These are phyloP conservation scores for Acer saccharum DNA, from an alignment of 345 rosid genomes.

Conservation along the genomic window DNA sequence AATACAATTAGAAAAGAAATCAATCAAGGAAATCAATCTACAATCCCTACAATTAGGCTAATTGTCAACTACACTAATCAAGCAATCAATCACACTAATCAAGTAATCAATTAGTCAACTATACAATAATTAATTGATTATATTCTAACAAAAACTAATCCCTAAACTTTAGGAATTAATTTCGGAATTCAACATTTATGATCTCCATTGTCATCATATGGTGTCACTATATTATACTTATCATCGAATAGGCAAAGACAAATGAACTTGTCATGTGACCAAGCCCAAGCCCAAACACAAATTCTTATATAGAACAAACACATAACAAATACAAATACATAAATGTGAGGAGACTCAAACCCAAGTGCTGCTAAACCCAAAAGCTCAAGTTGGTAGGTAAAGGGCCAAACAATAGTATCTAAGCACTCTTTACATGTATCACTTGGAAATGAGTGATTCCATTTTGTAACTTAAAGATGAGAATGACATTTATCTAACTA, in stretches of 20 bases:
- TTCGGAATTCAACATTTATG: neutral
- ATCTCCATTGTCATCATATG: neutral
- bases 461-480: neutral
- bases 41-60: too few species aligned
- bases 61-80: too few species aligned
- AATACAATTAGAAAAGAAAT: too few species aligned
- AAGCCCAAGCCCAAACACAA: neutral
- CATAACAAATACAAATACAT: neutral
- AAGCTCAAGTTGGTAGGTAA: neutral
- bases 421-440: neutral
- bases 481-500: constrained; percentile 15
- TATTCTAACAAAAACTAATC: too few species aligned
- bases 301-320: neutral
- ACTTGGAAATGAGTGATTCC: neutral
- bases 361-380: too few species aligned
- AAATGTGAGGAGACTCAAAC: too few species aligned
- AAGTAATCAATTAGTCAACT: too few species aligned
- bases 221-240: neutral
- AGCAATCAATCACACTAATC: too few species aligned
- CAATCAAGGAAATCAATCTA: too few species aligned
- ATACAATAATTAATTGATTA: too few species aligned
- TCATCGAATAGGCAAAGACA: neutral
- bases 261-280: neutral
- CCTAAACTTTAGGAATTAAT: too few species aligned
- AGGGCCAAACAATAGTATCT: neutral